These are phyloP conservation scores for Penicillium hesseltinei DNA, from an alignment of 2,329 filamentous ascomycete genomes.

Conservation along the genomic window DNA sequence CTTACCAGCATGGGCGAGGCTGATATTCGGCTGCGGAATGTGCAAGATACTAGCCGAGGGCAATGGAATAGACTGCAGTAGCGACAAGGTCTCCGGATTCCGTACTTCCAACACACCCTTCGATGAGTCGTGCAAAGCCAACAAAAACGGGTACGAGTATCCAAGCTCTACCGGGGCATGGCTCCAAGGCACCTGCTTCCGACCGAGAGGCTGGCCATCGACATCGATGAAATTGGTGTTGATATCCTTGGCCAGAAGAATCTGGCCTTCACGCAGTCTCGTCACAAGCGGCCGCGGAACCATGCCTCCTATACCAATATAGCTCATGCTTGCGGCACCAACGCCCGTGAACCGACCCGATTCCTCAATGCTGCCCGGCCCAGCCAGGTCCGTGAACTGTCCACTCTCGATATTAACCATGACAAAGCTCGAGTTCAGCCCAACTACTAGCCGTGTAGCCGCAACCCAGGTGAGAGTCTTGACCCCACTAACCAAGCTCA, in stretches of 20 bases:
- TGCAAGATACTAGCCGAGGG: constrained; percentile 81
- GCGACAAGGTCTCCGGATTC: constrained; percentile 86
- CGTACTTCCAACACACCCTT: constrained; percentile 86
- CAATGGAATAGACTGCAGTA: constrained; percentile 80
- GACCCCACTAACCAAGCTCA: constrained; percentile 77
- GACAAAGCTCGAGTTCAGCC: constrained; percentile 87
- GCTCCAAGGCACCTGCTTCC: constrained; percentile 88
- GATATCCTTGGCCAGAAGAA: constrained; percentile 95
- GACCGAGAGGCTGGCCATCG: constrained; percentile 75
- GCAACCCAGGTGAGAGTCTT: constrained; percentile 89
- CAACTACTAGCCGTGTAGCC: constrained; percentile 81
- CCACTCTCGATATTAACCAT: constrained; percentile 79
- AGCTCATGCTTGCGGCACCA: constrained; percentile 85
- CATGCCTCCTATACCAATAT: constrained; percentile 90
- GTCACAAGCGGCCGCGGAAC: constrained; percentile 87
- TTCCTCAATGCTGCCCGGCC: constrained; percentile 69
- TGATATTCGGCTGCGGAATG: constrained; percentile 88
- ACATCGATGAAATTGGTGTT: constrained; percentile 90
- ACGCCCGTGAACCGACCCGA: constrained; percentile 77
- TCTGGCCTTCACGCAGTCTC: constrained; percentile 75
- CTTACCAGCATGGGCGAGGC: constrained; percentile 92
- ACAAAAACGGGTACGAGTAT: constrained; percentile 94
- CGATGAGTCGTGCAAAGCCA: constrained; percentile 77
- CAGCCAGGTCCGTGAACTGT: constrained; percentile 73
- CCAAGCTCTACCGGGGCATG: constrained; percentile 85